phyloP scores from a whole-genome alignment of 148 eudicot genomes.

The Spergularia bocconei region DNA sequence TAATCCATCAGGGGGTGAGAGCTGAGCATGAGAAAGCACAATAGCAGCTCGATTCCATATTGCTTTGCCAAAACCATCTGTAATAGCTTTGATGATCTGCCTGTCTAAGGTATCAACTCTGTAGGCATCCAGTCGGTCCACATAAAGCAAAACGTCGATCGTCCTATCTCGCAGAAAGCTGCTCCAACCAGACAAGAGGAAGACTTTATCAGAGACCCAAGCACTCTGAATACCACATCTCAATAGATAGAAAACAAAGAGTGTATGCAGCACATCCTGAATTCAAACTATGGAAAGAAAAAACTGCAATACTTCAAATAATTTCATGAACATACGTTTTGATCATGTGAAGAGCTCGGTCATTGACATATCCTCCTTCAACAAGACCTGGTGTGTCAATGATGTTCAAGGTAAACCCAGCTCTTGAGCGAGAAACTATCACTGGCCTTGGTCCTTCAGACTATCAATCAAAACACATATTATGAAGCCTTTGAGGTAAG shows the following conservation, averaged over 20 bases:
- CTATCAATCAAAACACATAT: slow-evolving; percentile 36
- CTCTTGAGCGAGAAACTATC: slow-evolving; percentile 82
- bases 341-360: slow-evolving; percentile 67
- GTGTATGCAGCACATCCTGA: not conserved
- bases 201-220: not conserved
- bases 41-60: slow-evolving; percentile 84
- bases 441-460: slow-evolving; percentile 84
- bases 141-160: slow-evolving; percentile 87
- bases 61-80: slow-evolving; percentile 77
- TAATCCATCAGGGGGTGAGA: slow-evolving; percentile 95
- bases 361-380: slow-evolving; percentile 95
- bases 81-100: slow-evolving; percentile 79
- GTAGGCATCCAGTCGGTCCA: slow-evolving; percentile 89
- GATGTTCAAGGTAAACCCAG: slow-evolving; percentile 84
- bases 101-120: slow-evolving; percentile 92
- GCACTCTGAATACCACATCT: too few species aligned
- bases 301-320: not conserved
- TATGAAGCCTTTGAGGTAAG: not conserved
- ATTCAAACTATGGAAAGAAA: too few species aligned
- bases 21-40: slow-evolving; percentile 94
- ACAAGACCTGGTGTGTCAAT: slow-evolving; percentile 96
- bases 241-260: too few species aligned
- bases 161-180: slow-evolving; percentile 86
- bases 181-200: slow-evolving; percentile 27
- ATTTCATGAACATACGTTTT: slow-evolving; percentile 53